Conservation (phyloP, 495 filamentous ascomycete genomes). For the Hyaloscypha finlandica region DNA sequence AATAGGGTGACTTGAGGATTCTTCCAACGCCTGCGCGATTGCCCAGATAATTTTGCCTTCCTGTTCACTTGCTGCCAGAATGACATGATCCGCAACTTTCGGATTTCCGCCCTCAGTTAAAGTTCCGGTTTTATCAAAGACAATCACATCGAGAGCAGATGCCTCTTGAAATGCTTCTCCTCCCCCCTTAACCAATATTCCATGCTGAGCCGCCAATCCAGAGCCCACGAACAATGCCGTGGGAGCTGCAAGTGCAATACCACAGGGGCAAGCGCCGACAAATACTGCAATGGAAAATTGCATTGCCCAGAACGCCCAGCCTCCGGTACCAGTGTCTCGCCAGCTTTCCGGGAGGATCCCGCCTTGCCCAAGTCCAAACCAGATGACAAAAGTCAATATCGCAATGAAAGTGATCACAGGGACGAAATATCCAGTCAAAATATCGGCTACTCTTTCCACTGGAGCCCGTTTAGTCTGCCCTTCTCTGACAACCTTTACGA, state of each 20-base stretch:
- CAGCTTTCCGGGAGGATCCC: constrained; percentile 67
- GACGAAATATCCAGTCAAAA: constrained; percentile 86
- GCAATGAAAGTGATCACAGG: constrained; percentile 81
- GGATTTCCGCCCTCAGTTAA: constrained; percentile 84
- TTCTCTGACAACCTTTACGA: constrained; percentile 86
- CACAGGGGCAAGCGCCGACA: constrained; percentile 93
- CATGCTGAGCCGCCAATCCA: constrained; percentile 82
- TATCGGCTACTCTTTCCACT: constrained; percentile 81
- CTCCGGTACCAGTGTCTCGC: constrained; percentile 64
- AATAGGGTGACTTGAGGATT: constrained; percentile 84
- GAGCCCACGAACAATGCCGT: constrained; percentile 92
- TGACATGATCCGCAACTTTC: constrained; percentile 70
- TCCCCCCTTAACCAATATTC: constrained; percentile 90
- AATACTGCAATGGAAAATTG: constrained; percentile 95
- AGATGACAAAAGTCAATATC: constrained; percentile 79
- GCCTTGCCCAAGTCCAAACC: constrained; percentile 74
- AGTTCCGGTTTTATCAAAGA: constrained; percentile 97
- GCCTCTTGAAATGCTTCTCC: constrained; percentile 96
- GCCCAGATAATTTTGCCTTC: constrained; percentile 37
- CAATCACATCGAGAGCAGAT: constrained; percentile 78
- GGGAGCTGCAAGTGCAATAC: constrained; percentile 87
- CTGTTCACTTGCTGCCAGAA: constrained; percentile 45
- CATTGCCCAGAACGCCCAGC: constrained; percentile 85
- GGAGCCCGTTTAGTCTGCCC: constrained; percentile 87
- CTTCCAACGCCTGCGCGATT: constrained; percentile 69